Base-by-base conservation (phyloP, 805 yeast species). In the Blastobotrys mokoenaii region DNA sequence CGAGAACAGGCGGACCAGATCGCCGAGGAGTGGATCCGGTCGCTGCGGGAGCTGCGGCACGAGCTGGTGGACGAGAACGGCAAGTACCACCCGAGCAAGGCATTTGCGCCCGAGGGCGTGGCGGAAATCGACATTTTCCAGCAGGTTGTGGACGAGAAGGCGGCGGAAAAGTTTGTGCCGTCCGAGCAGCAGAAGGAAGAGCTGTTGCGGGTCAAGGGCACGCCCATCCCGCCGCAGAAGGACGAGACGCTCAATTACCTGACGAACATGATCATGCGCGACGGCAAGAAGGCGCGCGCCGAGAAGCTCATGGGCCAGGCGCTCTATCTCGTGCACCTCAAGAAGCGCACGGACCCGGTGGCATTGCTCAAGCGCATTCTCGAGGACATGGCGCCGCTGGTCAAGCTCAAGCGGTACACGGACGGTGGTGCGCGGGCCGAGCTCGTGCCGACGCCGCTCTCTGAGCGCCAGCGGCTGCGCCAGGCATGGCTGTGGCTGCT, bases 401-500 rank as follows among this genome's bases (percentile, higher is more conserved):
- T 88, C 67, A 74, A 79, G 48, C 76, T 88, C 31, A 82, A 79
- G 61, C 79, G 87, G 12, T 77, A 77, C 60, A 80, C 80, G 57
- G 87, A 93, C 2, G 93, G 93, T 47, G 82, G 82, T 46, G 97
- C 97, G 38, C 86, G 89, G 62, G 80, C 81, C 49, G 74, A 76
- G 48, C 73, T 80, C 34, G 82, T 86, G 42, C 98, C 98, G 3
- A 79, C 76, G 32, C 95, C 97, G 8, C 70, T 90, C 57, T 79
- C 77, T 41, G 79, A 77, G 57, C 80, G 87, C 66, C 95, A 88
- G 66, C 76, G 97, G 64, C 71, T 78, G 55, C 77, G 96, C 65
- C 78, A 77, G 58, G 96, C 97, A 2, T 84, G 94, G 72, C 66
- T 71, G 52, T 93, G 97, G 97, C 82, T 93, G 41, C 65, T 88